Base-by-base conservation (phyloP, 371 early-diverging fungal genomes). In the Dichotomocladium elegans region DNA sequence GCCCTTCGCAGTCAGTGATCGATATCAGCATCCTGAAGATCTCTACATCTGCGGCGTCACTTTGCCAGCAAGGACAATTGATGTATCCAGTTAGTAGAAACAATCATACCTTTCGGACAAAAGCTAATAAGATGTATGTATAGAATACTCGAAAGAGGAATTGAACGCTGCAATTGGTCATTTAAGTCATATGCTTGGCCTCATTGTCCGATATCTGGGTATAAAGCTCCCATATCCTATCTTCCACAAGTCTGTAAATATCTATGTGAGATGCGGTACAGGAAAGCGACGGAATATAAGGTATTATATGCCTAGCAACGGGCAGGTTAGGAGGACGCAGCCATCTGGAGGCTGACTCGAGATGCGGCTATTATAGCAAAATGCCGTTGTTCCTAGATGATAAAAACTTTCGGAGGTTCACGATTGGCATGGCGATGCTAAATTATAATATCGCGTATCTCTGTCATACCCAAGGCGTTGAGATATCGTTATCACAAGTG, bases 371-470 rank as follows among this genome's bases (percentile, higher is more conserved):
- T 14, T 3, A 40, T 34, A 53, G 53, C 54, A 62, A 58, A 31
- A 51, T 47, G 41, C 33, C 57, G 50, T 66, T 95, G n/a, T 88
- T 79, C 54, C 55, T 86, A n/a, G 75, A 74, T 26, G 55, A 84
- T 50, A 61, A 64, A 34, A 85, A 87, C 47, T 54, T 72, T 14
- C 66, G 79, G 26, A 55, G 62, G 17, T 90, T 89, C 64, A 67
- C 82, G 0, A 69, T 80, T 0, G 96, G 92, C 1, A 71, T 96
- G 60, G 75, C 86, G 5, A 89, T 93, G 88, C 70, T 96, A 24
- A 87, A 88, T 58, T 96, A 88, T 60, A 79, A 94, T 53, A 78
- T 95, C 48, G 88, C 87, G 0, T 94, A 88, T 59, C 65, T 95
- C 14, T 93, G 94, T 59, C 77, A 85, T 61, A 81, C 90, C 3